Conservation (phyloP, 1,284 basidiomycete genomes). For the Rhodotorula sp. region DNA sequence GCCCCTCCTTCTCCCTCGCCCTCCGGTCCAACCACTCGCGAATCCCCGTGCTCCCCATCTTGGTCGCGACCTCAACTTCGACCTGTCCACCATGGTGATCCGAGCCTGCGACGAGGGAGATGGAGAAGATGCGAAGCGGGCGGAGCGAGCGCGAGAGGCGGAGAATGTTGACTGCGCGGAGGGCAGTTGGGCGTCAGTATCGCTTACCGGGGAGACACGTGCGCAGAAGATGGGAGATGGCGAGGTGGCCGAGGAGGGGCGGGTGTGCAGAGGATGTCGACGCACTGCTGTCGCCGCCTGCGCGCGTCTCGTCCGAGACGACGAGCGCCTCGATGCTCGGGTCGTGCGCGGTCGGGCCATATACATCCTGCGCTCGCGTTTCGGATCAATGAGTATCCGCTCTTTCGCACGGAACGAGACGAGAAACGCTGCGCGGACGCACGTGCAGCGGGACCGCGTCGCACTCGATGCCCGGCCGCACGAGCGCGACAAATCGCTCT, state of each 20-base stretch:
- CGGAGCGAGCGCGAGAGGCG: slow-evolving; percentile 12
- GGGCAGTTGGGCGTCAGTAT: not conserved
- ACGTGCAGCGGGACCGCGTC: slow-evolving; percentile 67
- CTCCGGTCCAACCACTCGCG: slow-evolving; percentile 68
- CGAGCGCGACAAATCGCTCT: slow-evolving; percentile 65
- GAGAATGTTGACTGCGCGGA: slow-evolving; percentile 36
- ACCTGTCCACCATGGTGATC: not conserved
- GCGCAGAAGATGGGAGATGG: not conserved
- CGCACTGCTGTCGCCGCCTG: slow-evolving; percentile 70
- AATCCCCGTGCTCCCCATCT: slow-evolving; percentile 89
- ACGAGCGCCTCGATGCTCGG: slow-evolving; percentile 80
- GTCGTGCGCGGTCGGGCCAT: slow-evolving; percentile 83
- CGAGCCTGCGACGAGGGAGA: slow-evolving; percentile 36
- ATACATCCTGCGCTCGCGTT: slow-evolving; percentile 62
- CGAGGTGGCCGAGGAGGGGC: no score
- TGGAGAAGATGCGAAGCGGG: slow-evolving; percentile 31
- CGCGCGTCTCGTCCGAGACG: slow-evolving; percentile 79
- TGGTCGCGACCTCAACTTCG: slow-evolving; percentile 61
- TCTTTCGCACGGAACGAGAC: not conserved
- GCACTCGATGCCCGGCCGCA: slow-evolving; percentile 65
- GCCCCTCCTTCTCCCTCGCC: not conserved
- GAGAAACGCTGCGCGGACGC: not conserved
- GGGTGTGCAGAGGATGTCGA: no score
- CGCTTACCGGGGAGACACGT: not conserved
- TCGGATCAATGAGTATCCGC: no score